Evolutionary conservation across 306 rosid genomes (phyloP).

Genomic region (Trichosanthes cucumerina): DNA sequence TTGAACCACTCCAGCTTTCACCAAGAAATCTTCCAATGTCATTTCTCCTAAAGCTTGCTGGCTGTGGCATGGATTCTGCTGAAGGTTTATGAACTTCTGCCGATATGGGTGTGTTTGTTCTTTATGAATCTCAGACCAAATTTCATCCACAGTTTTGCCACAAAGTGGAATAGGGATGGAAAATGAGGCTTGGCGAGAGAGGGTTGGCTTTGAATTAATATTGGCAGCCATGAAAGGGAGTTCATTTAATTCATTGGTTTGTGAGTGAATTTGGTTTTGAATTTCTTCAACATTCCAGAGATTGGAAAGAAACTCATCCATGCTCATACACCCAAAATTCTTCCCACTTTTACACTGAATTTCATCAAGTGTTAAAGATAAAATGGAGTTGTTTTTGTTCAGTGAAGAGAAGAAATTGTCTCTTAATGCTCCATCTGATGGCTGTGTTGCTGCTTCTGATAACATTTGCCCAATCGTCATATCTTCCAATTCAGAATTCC

Average conservation of each 20-base stretch:
- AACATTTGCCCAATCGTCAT: background rate
- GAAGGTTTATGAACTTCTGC: background rate
- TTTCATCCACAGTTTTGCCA: slow-evolving; percentile 57
- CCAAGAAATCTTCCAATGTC: slow-evolving; percentile 62
- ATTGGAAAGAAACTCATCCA: slow-evolving; percentile 64
- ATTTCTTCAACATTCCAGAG: slow-evolving; percentile 44
- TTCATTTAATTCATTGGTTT: slow-evolving; percentile 5
- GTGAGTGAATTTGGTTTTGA: slow-evolving; percentile 21
- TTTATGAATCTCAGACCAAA: slow-evolving; percentile 57
- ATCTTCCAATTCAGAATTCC: background rate
- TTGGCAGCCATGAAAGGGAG: slow-evolving; percentile 11
- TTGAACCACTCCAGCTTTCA: slow-evolving; percentile 63
- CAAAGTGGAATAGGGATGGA: slow-evolving; percentile 45
- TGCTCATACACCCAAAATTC: slow-evolving; percentile 50
- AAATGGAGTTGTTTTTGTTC: slow-evolving; percentile 27
- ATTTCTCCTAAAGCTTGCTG: slow-evolving; percentile 47
- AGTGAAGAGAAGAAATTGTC: slow-evolving; percentile 12
- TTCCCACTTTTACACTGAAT: slow-evolving; percentile 43
- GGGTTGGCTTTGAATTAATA: background rate
- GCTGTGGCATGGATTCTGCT: slow-evolving; percentile 10
- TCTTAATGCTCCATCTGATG: slow-evolving; percentile 12
- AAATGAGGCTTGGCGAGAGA: slow-evolving; percentile 18
- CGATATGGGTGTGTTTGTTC: slow-evolving; percentile 10
- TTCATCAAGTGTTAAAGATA: slow-evolving; percentile 42
- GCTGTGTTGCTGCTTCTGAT: background rate